Evolutionary conservation across 2,329 filamentous ascomycete genomes (phyloP), one percentile per base, ranked within the genome.

Genomic region (Tolypocladium amazonense): DNA sequence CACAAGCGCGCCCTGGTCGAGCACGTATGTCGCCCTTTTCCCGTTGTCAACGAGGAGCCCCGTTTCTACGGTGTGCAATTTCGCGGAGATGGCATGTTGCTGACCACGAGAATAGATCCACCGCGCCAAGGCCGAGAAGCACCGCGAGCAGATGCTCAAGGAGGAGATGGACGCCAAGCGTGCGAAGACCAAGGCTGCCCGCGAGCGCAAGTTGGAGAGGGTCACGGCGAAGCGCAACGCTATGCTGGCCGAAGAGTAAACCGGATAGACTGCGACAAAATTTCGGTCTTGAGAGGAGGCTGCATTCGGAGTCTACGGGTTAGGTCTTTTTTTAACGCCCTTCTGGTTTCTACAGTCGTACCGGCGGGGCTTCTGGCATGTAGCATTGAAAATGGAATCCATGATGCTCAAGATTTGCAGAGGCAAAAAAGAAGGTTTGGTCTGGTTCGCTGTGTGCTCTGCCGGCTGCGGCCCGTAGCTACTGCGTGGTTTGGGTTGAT

Each of bases 81-180:
- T 23, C 12, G 35, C 37, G 38, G 50, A 27, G 14, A 35, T 47
- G n/a, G 23, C n/a, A 39, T 15, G 25, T 8, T 59, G 47, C 55
- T 64, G 62, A 62, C 52, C 8, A 54, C 57, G 53, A 25, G 55
- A 59, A 59, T 74, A 99, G 94, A 97, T 99, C 78, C 94, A 99
- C 90, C 95, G 92, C 82, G 94, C 94, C 83, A 99, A 99, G 90
- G 94, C 94, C 73, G 94, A 99, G 90, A 95, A 96, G 85, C 86
- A 87, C 69, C 94, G 94, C 80, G 94, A 97, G 89, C 87, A 87
- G 81, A 81, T 87, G 75, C 87, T 99, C 80, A 93, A 96, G 89
- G 92, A 97, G 78, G 92, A 97, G 85, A 99, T 99, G 94, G 94
- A 97, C 78, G 91, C 90, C 85, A 97, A 96, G 88, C 92, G 94